Percentiles rank a stretch among this genome's conserved stretches.
Evolutionary conservation across 2,329 filamentous ascomycete genomes (phyloP).

Genomic region (Ophiostoma quercus): DNA sequence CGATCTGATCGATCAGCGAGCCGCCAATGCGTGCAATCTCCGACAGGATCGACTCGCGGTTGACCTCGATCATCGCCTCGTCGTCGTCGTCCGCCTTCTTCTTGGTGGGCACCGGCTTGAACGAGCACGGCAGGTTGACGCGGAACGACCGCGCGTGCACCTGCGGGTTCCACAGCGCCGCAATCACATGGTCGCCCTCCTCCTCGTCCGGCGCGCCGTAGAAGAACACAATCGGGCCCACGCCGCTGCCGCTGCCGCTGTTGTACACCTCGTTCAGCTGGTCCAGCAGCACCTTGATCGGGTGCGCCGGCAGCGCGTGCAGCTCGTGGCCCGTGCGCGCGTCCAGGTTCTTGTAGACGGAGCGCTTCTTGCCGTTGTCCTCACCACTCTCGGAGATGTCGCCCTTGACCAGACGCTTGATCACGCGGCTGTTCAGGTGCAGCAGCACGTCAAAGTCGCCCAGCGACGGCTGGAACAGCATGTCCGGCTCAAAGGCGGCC

Average conservation of each 20-base stretch:
- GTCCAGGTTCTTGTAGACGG: conserved; percentile 76
- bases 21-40: conserved; percentile 68
- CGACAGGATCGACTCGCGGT: conserved; percentile 60
- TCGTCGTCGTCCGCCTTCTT: conserved; percentile 29
- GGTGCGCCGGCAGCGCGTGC: conserved; percentile 53
- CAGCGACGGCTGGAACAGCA: conserved; percentile 68
- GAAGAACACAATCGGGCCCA: conserved; percentile 71
- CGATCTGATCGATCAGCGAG: conserved; percentile 63
- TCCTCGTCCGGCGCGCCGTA: conserved; percentile 50
- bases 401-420: conserved; percentile 40
- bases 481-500: conserved; percentile 45
- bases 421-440: conserved; percentile 55
- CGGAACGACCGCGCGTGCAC: conserved; percentile 58
- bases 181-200: conserved; percentile 46
- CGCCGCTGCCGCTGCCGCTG: conserved; percentile 17
- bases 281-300: conserved; percentile 56
- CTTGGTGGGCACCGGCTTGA: conserved; percentile 42
- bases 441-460: conserved; percentile 84
- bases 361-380: conserved; percentile 26
- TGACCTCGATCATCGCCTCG: conserved; percentile 52
- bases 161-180: conserved; percentile 55
- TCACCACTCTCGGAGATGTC: conserved; percentile 31
- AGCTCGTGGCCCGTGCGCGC: conserved; percentile 45
- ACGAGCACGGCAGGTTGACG: conserved; percentile 64
- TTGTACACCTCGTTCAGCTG: conserved; percentile 63